Base-by-base conservation (phyloP, 129 eudicot species). In the Solidago caesia region DNA sequence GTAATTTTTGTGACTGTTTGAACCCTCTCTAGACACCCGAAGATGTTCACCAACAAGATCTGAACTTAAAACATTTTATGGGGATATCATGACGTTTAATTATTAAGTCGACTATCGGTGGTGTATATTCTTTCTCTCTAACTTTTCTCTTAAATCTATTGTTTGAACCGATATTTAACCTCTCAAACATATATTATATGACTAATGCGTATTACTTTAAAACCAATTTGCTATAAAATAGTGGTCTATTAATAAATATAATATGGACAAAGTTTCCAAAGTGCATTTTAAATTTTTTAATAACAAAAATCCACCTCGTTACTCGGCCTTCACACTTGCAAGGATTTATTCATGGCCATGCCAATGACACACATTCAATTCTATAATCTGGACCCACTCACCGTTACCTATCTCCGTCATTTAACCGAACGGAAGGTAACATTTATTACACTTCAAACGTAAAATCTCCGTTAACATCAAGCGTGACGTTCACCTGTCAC, bases 351-450 rank as follows among this genome's bases (percentile, higher is more conserved):
- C 49, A 44, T 8, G 70, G 63, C 60, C 70, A 63, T 6, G 25
- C 15, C 60, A 25, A 64, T 75, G 27, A 64, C 45, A 42, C 45
- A 52, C 72, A 75, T 64, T 51, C 62, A 75, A 12, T 64, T 74
- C 65, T n/a, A 0, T 2, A 21, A 21, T 21, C 21, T 21, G 72
- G 72, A 75, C 79, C 79, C 79, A 42, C 72, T 8, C 53, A 65
- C n/a, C 29, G 64, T 65, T 75, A 64, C 44, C 64, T 44, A 64
- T 75, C 79, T 64, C 71, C 64, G 72, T 75, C 70, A 48, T 8
- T 11, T 41, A 59, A 58, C 76, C 56, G 4, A 58, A 58, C 27
- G 52, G 9, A 44, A 74, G 49, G 70, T 62, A 48, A 39, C 72
- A 74, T 48, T 49, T 62, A 73, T 60, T 21, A 62, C 45, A 10